These are phyloP conservation scores for Rhizodiscina lignyota DNA, from an alignment of 495 filamentous ascomycete species.

Conservation along the genomic window DNA sequence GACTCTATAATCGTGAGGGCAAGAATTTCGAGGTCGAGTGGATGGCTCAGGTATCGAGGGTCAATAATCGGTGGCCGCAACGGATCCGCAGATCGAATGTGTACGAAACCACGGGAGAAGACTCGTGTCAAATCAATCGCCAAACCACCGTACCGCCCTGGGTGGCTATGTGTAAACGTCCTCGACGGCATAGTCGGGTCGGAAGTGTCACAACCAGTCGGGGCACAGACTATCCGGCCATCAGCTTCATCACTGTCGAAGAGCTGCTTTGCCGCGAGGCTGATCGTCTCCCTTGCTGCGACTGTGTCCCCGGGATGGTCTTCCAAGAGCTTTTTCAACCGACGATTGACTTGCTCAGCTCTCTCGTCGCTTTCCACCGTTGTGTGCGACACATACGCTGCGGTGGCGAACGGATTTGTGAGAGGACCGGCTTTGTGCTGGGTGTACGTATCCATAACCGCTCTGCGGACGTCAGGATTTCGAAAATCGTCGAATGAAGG, in stretches of 20 bases:
- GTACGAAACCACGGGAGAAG: slow-evolving; percentile 8
- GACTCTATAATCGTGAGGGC: too few species aligned
- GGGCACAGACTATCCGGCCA: too few species aligned
- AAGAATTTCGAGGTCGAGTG: slow-evolving; percentile 7
- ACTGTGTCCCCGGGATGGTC: too few species aligned
- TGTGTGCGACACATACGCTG: slow-evolving; percentile 7
- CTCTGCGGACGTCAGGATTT: too few species aligned
- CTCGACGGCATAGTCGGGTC: too few species aligned
- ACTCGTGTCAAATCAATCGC: too few species aligned
- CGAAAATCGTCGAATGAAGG: slow-evolving; percentile 2
- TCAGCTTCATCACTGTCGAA: slow-evolving; percentile 1
- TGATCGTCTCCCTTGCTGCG: not conserved
- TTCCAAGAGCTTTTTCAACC: too few species aligned
- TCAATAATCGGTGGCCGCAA: slow-evolving; percentile 2
- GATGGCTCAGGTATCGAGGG: slow-evolving; percentile 7
- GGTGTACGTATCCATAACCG: too few species aligned
- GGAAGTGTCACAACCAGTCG: too few species aligned
- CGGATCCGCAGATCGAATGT: slow-evolving; percentile 6
- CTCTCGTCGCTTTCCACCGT: slow-evolving; percentile 3
- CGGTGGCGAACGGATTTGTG: slow-evolving; percentile 9
- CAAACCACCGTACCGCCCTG: too few species aligned
- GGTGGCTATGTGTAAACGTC: slow-evolving; percentile 10
- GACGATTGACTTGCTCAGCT: not conserved
- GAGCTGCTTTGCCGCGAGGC: slow-evolving; percentile 9
- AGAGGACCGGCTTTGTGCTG: slow-evolving; percentile 3